Percentiles rank a stretch among this genome's conserved stretches.
phyloP scores from a whole-genome alignment of 306 rosid species.

The Aeschynomene evenia region DNA sequence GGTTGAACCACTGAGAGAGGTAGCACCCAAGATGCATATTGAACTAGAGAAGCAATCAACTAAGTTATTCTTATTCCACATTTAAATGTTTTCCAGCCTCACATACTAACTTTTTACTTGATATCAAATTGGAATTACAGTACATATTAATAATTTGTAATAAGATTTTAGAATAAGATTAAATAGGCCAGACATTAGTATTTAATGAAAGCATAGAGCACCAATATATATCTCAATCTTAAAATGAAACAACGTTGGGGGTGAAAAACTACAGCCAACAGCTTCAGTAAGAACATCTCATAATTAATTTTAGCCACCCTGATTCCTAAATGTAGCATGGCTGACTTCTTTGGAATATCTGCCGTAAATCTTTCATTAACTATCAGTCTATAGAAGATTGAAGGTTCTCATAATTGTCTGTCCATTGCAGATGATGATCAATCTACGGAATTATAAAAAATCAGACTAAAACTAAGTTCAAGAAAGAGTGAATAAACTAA shows the following conservation, averaged over 20 bases:
- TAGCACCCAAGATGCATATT: background rate
- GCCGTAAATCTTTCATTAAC: background rate
- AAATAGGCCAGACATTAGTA: background rate
- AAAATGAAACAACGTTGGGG: background rate
- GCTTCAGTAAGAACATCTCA: background rate
- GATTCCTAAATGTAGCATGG: constrained; percentile 1
- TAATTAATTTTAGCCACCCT: background rate
- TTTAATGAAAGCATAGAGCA: background rate
- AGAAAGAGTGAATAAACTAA: background rate
- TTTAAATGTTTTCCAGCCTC: background rate
- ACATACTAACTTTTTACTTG: constrained; percentile 5
- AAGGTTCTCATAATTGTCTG: background rate
- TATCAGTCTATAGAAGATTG: background rate
- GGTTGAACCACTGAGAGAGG: background rate
- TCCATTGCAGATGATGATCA: background rate
- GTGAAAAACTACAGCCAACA: background rate
- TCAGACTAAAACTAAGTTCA: background rate
- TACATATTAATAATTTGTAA: background rate
- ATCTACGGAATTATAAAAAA: background rate
- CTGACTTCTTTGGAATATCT: background rate
- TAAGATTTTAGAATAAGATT: constrained; percentile 7
- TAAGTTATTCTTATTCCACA: background rate
- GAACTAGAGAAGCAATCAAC: constrained; percentile 9
- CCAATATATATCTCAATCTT: background rate
- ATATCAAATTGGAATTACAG: constrained; percentile 2